Percentiles rank a stretch among this genome's conserved stretches.
Evolutionary conservation across 305 asterid genomes (phyloP).

Genomic region (Nicotiana rustica): DNA sequence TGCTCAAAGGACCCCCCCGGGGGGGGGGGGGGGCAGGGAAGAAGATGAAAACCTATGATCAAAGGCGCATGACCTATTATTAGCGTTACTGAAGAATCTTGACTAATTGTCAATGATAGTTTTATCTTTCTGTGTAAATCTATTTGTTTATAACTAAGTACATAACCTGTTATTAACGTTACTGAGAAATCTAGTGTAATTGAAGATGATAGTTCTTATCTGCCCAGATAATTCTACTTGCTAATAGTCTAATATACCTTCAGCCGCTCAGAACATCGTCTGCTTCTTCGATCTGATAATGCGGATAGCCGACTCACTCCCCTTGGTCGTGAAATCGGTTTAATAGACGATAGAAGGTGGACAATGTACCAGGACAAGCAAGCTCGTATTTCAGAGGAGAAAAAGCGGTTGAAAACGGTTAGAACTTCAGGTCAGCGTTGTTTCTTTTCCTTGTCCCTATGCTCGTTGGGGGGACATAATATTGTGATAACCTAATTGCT

Average conservation of each 20-base stretch:
- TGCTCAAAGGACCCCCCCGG: no score
- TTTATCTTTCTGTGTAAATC: neutral
- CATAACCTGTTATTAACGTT: neutral
- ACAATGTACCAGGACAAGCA: constrained; percentile 85
- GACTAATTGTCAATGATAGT: constrained; percentile 15
- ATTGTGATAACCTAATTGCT: constrained; percentile 4
- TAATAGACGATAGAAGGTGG: constrained; percentile 90
- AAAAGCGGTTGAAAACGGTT: constrained; percentile 74
- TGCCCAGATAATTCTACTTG: neutral
- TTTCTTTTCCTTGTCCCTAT: constrained; percentile 14
- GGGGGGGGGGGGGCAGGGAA: neutral
- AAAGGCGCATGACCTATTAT: neutral
- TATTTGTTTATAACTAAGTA: neutral
- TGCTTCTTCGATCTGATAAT: constrained; percentile 92
- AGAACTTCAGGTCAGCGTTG: constrained; percentile 74
- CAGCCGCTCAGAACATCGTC: constrained; percentile 98
- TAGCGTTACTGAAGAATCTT: neutral
- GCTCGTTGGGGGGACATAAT: neutral
- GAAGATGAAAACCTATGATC: constrained; percentile 19
- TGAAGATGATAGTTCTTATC: constrained; percentile 18
- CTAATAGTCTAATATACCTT: constrained; percentile 35
- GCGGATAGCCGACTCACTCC: constrained; percentile 99
- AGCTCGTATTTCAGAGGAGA: constrained; percentile 80
- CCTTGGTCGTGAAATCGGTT: constrained; percentile 88
- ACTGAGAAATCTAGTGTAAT: neutral